Evolutionary conservation across 2,329 filamentous ascomycete genomes (phyloP).

Genomic region (Camptophora hylomeconis): DNA sequence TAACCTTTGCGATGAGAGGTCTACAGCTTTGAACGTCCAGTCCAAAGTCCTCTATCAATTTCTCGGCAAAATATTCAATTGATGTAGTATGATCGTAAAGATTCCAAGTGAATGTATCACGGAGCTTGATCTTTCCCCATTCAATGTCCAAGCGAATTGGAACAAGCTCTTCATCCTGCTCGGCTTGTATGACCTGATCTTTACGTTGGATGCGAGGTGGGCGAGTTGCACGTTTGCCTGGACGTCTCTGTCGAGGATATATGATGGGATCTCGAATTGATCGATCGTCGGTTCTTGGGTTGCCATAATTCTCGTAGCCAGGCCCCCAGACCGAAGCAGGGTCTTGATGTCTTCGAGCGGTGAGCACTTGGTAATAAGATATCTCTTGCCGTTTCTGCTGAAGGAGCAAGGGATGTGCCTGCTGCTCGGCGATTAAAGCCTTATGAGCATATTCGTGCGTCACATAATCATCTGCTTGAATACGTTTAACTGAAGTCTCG

Average conservation of each 20-base stretch:
- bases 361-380: constrained; percentile 54
- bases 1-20: constrained; percentile 49
- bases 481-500: constrained; percentile 31
- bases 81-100: constrained; percentile 76
- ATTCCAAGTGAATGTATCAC: constrained; percentile 98
- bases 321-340: constrained; percentile 49
- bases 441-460: constrained; percentile 49
- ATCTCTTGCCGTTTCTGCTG: constrained; percentile 53
- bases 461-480: constrained; percentile 50
- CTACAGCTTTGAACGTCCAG: constrained; percentile 55
- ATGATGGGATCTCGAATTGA: constrained; percentile 55
- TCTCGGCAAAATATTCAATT: constrained; percentile 71
- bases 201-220: constrained; percentile 63
- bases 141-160: constrained; percentile 88
- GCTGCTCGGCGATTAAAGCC: constrained; percentile 38
- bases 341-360: constrained; percentile 45
- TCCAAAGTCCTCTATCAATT: constrained; percentile 73
- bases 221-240: constrained; percentile 62
- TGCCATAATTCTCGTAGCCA: constrained; percentile 82
- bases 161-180: constrained; percentile 81
- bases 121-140: constrained; percentile 85
- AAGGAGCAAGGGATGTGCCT: constrained; percentile 44
- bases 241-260: constrained; percentile 66
- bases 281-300: constrained; percentile 60
- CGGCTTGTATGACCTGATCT: constrained; percentile 72